Evolutionary conservation across 495 filamentous ascomycete genomes (phyloP), one percentile per base, ranked within the genome.

Genomic region (Neurospora pannonica): DNA sequence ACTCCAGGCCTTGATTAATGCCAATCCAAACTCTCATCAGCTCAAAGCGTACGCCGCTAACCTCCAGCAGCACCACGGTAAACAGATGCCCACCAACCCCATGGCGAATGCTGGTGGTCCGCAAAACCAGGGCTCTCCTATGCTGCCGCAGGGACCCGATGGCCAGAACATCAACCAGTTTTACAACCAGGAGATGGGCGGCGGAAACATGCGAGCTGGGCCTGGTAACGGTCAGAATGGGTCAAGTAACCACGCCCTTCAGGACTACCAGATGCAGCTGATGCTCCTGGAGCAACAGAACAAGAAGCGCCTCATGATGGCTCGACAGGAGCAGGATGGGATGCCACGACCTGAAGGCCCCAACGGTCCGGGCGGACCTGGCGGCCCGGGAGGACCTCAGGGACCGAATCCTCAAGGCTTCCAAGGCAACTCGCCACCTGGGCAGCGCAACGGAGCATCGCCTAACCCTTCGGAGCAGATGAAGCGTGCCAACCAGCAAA

Each of bases 211-310:
- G 83, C 82, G 87, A 82, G 84, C 86, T 77, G 88, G 81, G 77
- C 86, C 84, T 78, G 87, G 79, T 69, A 88, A 87, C 74, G 85
- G 86, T 80, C 83, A 82, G 76, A 84, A 86, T 48, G 86, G 85
- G 71, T 88, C 89, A 71, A 94, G 94, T 80, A 97, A 96, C 78
- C 95, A 97, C 82, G 97, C 97, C 43, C 86, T 99, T 72, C 95
- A 98, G 81, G 97, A 98, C 81, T 98, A 99, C 83, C 96, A 99
- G 84, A 97, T 98, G 96, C 96, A 99, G 79, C 86, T 99, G 80
- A 98, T 98, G 96, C 82, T 99, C 72, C 90, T 99, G 48, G 96
- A 99, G 82, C 96, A 99, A 84, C 96, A 99, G 82, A 99, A 98
- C 78, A 99, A 98, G 88, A 96, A 95, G 79, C 88, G 96, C 31